Evolutionary conservation across 2,329 filamentous ascomycete genomes (phyloP), one percentile per base, ranked within the genome.

Genomic region (Colletotrichum eremochloae): DNA sequence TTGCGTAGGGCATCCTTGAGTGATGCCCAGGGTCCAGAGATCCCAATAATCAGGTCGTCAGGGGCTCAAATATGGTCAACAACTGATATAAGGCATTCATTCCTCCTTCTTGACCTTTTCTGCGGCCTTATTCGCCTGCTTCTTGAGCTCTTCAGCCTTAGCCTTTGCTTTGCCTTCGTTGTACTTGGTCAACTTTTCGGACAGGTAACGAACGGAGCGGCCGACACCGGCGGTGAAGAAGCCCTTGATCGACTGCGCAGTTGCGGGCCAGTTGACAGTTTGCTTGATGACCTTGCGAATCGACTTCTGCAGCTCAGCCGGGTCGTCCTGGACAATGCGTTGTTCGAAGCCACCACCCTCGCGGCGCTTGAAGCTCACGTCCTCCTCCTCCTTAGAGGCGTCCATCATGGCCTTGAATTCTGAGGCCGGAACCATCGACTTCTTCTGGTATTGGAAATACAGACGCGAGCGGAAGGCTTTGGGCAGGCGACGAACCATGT

Each of bases 401-500:
- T 94, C 88, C 82, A 98, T 92, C 91, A 98, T 95, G 77, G 90
- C 88, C 77, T 93, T 86, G 81, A 97, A 99, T 67, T 97, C 94
- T 5, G 89, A 88, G 20, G 91, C 91, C 0, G 96, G 94, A 55
- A 99, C 96, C 68, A 89, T 88, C 78, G 95, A 97, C 78, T 97
- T 96, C 80, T 92, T 91, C 81, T 97, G 95, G 81, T 98, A 99
- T 78, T 95, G 91, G 81, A 97, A 97, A 84, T 99, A 99, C 0
- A 99, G 86, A 71, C 94, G 95, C 66, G 93, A 90, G 48, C 96
- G 90, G 87, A 99, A 98, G 7, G 91, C 88, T 77, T 93, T 92
- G 5, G 96, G 96, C 14, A 99, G 86, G 15, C 96, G 92, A 6
- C 96, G 91, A 12, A 99, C 96, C 94, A 99, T 99, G 82, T 99